These are phyloP conservation scores for Aphanomyces astaci DNA, from an alignment of 352 stramenopile species.

Conservation along the genomic window DNA sequence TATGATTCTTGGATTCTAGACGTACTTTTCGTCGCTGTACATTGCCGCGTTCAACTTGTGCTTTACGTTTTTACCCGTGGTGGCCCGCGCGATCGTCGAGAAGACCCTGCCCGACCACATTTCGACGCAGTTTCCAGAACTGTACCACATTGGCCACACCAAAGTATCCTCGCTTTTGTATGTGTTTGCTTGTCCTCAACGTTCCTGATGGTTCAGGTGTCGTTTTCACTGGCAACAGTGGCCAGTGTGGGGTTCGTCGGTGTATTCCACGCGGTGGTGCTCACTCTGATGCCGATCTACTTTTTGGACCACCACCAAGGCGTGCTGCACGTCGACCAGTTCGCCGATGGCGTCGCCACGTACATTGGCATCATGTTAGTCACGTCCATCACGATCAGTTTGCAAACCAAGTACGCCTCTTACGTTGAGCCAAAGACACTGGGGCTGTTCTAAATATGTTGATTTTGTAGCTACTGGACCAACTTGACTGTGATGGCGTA, in stretches of 20 bases:
- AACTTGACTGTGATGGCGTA: constrained; percentile 37
- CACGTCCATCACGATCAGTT: constrained; percentile 84
- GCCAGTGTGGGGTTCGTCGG: constrained; percentile 36
- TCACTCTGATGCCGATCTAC: constrained; percentile 48
- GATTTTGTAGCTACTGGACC: constrained; percentile 44
- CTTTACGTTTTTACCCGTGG: constrained; percentile 87
- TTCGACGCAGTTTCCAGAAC: constrained; percentile 55
- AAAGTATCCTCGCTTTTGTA: no score
- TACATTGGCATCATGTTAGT: constrained; percentile 91
- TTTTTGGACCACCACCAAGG: constrained; percentile 46
- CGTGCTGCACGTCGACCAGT: constrained; percentile 70
- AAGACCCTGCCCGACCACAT: constrained; percentile 60
- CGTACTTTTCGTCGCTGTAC: constrained; percentile 72
- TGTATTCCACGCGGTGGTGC: constrained; percentile 48
- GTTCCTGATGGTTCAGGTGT: no score
- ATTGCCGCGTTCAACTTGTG: constrained; percentile 93
- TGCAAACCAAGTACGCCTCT: constrained; percentile 45
- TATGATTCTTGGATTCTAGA: constrained; percentile 38
- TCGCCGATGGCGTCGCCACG: constrained; percentile 82
- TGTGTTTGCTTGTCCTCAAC: no score
- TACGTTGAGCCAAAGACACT: neutral
- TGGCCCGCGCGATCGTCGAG: constrained; percentile 66
- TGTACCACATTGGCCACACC: constrained; percentile 47
- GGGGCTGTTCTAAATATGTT: neutral
- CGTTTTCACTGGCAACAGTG: constrained; percentile 50